Base-by-base conservation (phyloP, 495 filamentous ascomycete genomes). In the Achaetomiella virescens region DNA sequence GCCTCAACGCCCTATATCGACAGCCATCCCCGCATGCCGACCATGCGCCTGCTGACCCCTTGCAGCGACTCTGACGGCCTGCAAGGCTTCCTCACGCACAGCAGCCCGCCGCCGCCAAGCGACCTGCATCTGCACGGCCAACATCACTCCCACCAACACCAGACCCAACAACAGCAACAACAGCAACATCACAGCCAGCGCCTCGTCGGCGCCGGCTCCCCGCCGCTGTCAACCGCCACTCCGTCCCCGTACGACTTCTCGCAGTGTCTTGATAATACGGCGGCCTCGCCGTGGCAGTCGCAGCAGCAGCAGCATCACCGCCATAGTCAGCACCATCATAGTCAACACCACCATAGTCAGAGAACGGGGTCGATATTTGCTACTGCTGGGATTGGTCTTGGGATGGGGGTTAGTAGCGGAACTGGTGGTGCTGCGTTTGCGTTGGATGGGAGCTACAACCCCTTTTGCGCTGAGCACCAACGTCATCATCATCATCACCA, bases 51-150 rank as follows among this genome's bases (percentile, higher is more conserved):
- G 3, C 68, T 76, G 25, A 78, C 76, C 0, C 75, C 75, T 1
- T 69, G 66, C 64, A 74, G 70, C 66, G 76, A 78, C 45, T 64
- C 61, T 1, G 75, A 77, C 45, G 44, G 37, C n/a, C 62, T 68
- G 18, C 58, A 64, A 4, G 27, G 35, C 14, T 59, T 69, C 60
- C 36, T 61, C 21, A 41, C 64, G 2, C 54, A 44, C 35, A 70
- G 68, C 31, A 66, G 67, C 18, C 6, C 35, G 1, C 66, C 68
- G 20, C 27, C 49, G 6, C 24, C 47, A 12, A 60, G 54, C 54
- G 66, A 70, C 25, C 55, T 72, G 45, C 9, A 22, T n/a, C 40
- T 36, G 11, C 46, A 21, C 9, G n/a, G 31, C 25, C 35, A 27
- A 17, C 38, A 35, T 1, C 49, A 52, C 37, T 31, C 48, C 18